Base-by-base conservation (phyloP, 768 basidiomycete species). In the Cyclocybe aegerita region DNA sequence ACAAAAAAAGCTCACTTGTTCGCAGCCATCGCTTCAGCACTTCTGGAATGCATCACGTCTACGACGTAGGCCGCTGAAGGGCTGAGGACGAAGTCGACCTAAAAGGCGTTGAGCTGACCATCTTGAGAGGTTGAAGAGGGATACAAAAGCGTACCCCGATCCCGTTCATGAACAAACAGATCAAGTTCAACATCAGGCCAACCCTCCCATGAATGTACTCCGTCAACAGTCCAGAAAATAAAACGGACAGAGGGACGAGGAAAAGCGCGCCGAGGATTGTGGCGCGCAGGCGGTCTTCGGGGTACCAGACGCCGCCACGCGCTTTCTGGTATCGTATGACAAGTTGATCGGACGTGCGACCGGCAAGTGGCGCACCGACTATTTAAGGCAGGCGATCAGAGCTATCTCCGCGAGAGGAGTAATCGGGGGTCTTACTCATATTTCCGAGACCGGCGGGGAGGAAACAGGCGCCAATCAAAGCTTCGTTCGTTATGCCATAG, bases 231-330 rank as follows among this genome's bases (percentile, higher is more conserved):
- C 83, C 82, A 0, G 70, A 71, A 0, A 66, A 48, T 0, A 78
- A 61, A 4, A 82, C 64, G 0, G 82, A 78, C 1, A 82, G 30
- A 0, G 85, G 86, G 5, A 78, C 70, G 17, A 85, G 65, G 23
- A 77, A 35, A 0, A 73, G 62, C 1, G 71, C 71, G 7, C 80
- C 80, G 4, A 69, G 54, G 35, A 78, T 60, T 2, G 75, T 67
- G 3, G 73, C 82, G 1, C 80, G 75, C 31, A 86, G 71, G 7
- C 85, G 77, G 56, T 85, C 86, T 61, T 88, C 85, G 0, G 85
- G 85, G 29, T 78, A 73, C 82, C 81, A 85, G 1, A 69, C 55
- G 1, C 83, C 82, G 0, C 71, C 71, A 33, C 82, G 74, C 4
- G 65, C 54, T 37, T 68, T 63, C 14, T 73, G 74, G 63, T 76